Conservation (phyloP, 768 basidiomycete genomes). For the Termitomyces sp. region DNA sequence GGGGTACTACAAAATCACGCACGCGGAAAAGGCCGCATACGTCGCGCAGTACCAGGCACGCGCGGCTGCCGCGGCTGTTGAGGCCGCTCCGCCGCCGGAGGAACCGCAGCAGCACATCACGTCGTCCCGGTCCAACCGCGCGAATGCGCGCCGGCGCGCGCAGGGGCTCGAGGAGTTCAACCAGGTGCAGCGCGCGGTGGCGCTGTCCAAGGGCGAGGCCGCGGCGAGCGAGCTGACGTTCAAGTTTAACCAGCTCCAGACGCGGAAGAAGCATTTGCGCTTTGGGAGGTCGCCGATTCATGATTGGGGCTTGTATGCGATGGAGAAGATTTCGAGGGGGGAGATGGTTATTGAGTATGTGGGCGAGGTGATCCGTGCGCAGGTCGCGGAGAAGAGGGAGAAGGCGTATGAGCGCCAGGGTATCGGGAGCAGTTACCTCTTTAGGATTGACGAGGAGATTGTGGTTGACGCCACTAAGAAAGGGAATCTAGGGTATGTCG, state of each 20-base stretch:
- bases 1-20: conserved; percentile 93
- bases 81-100: conserved; percentile 37
- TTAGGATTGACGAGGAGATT: conserved; percentile 95
- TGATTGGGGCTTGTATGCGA: conserved; percentile 97
- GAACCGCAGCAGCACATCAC: conserved; percentile 52
- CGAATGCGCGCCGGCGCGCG: conserved; percentile 86
- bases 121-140: conserved; percentile 86
- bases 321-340: conserved; percentile 89
- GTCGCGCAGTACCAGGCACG: conserved; percentile 84
- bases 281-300: conserved; percentile 96
- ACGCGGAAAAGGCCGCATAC: conserved; percentile 86
- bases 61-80: conserved; percentile 30
- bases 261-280: conserved; percentile 94
- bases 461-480: conserved; percentile 99
- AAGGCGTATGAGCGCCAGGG: conserved; percentile 96
- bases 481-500: conserved; percentile 91
- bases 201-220: conserved; percentile 67
- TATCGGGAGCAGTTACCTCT: conserved; percentile 96
- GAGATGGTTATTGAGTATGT: conserved; percentile 99
- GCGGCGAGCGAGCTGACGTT: conserved; percentile 65
- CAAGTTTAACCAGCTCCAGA: conserved; percentile 98
- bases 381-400: conserved; percentile 95
- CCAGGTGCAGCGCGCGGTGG: conserved; percentile 78
- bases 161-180: conserved; percentile 95
- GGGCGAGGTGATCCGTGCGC: conserved; percentile 92